Evolutionary conservation across 495 filamentous ascomycete genomes (phyloP).

Genomic region (Amphirosellinia nigrospora): DNA sequence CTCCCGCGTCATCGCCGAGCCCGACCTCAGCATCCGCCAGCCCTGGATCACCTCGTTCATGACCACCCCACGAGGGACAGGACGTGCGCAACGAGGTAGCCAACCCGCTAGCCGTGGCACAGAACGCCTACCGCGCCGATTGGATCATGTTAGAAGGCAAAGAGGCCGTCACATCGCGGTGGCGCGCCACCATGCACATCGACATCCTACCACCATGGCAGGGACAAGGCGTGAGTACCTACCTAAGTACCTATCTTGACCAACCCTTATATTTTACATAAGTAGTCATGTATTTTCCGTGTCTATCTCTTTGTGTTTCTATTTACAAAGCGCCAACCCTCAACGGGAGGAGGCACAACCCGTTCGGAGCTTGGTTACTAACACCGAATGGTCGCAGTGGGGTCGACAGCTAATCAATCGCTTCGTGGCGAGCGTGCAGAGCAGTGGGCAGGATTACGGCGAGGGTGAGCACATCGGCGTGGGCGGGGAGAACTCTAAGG

Average conservation of each 20-base stretch:
- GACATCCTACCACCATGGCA: conserved; percentile 44
- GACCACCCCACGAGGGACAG: too few species aligned
- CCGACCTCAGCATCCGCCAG: conserved; percentile 32
- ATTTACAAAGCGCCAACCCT: too few species aligned
- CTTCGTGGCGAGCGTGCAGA: conserved; percentile 44
- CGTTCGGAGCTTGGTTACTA: not conserved
- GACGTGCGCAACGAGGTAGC: conserved; percentile 1
- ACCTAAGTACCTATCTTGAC: not conserved
- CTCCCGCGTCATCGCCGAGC: conserved; percentile 15
- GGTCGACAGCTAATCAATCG: conserved; percentile 44
- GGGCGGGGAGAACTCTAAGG: conserved; percentile 49
- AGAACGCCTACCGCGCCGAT: conserved; percentile 43
- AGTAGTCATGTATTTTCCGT: too few species aligned
- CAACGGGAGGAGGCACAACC: too few species aligned
- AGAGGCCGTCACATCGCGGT: conserved; percentile 38
- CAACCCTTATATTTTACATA: too few species aligned
- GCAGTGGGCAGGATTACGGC: conserved; percentile 38
- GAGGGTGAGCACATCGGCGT: conserved; percentile 47
- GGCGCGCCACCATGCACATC: conserved; percentile 51
- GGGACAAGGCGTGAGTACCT: conserved; percentile 34
- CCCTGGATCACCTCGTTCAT: conserved; percentile 30
- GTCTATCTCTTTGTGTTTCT: too few species aligned
- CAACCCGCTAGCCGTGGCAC: conserved; percentile 39
- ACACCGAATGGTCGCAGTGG: conserved; percentile 26
- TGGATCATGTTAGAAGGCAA: conserved; percentile 44